Percentiles rank a stretch among this genome's conserved stretches.
These are phyloP conservation scores for Sporobolomyces pararoseus DNA, from an alignment of 768 basidiomycete species.

Conservation along the genomic window DNA sequence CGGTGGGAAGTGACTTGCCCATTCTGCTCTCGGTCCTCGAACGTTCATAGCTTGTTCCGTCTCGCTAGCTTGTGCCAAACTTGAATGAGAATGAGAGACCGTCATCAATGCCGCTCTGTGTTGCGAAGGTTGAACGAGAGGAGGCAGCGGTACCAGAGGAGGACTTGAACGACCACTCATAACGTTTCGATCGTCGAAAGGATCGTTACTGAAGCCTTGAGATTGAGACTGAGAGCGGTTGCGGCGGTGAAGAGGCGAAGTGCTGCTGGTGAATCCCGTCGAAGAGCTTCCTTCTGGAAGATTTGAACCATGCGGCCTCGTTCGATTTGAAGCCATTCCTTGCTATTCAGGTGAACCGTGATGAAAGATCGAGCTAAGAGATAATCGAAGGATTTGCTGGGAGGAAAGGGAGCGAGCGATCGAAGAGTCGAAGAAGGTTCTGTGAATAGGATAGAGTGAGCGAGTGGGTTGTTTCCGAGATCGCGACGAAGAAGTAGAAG, in stretches of 20 bases:
- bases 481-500: too few relatives aligned
- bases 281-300: not conserved
- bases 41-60: conserved; percentile 25
- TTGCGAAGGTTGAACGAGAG: conserved; percentile 8
- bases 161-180: conserved; percentile 10
- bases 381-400: too few relatives aligned
- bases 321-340: too few relatives aligned
- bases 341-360: too few relatives aligned
- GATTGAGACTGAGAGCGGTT: conserved; percentile 12
- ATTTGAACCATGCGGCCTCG: conserved; percentile 6
- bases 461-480: too few relatives aligned
- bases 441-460: too few relatives aligned
- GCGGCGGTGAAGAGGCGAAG: conserved; percentile 3
- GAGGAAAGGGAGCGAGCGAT: too few relatives aligned
- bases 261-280: conserved; percentile 1
- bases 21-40: conserved; percentile 13
- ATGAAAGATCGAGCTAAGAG: too few relatives aligned
- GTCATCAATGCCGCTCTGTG: conserved; percentile 18
- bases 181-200: conserved; percentile 24
- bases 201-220: not conserved
- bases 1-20: too few relatives aligned
- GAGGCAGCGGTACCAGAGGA: not conserved
- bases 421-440: too few relatives aligned
- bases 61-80: not conserved
- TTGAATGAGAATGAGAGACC: not conserved